Base-by-base conservation (phyloP, 441 rosid genomes). In the Corymbia citriodora region DNA sequence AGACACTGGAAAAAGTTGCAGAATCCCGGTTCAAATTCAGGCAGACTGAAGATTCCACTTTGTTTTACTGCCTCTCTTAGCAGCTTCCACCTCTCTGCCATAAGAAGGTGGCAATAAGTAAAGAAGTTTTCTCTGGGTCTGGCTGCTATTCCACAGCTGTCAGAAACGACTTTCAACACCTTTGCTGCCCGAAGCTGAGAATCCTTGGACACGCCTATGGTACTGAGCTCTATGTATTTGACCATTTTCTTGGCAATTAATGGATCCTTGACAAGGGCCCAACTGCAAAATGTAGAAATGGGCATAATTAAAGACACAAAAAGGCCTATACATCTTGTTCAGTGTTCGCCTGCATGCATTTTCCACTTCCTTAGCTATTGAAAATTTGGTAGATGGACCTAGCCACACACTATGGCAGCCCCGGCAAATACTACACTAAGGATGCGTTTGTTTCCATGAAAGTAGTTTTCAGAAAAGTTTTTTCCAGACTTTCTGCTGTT, bases 181-280 rank as follows among this genome's bases (percentile, higher is more conserved):
- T 94, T 97, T 85, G 98, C 97, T 88, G 97, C 98, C 89, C 98
- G 95, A 36, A 97, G 93, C 92, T 98, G 99, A 8, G 99, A 97
- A 89, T 96, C 98, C 94, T 95, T 98, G 3, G 99, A 98, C 79
- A 97, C 99, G 11, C 99, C 99, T 7, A 97, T 96, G 85, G 97
- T 94, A 93, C 92, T 96, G 90, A 98, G 94, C 94, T 97, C 99
- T n/a, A 98, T 93, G 92, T 91, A 98, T 87, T 97, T 96, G 40
- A 93, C 94, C 99, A 98, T 98, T 91, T 93, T 96, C 92, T 90
- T 93, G 5, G 98, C 99, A 31, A 97, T 93, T 65, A 93, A 94
- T 85, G 63, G 90, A 90, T 97, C 98, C 92, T 96, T 96, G 16
- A 98, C 96, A 81, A 98, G 95, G n/a, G 98, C 99, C 99, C 99